Evolutionary conservation across 73 alveolate species (phyloP).

Genomic region (Paramecium caudatum): DNA sequence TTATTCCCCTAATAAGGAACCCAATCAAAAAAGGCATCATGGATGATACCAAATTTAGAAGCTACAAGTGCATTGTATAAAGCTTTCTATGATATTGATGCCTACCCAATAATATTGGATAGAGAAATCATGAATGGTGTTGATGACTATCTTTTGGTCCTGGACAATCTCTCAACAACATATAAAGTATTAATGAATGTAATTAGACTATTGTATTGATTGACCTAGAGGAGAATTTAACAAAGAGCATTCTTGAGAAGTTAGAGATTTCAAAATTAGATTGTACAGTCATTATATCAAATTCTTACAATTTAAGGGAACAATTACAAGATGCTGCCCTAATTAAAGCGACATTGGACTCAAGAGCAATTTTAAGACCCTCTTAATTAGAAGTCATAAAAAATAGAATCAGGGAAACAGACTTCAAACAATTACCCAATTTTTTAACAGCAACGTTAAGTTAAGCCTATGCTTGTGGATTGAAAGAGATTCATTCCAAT

Average conservation of each 20-base stretch:
- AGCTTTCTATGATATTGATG: slow-evolving; percentile 81
- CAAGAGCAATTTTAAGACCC: slow-evolving; percentile 39
- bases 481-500: not conserved
- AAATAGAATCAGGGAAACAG: not conserved
- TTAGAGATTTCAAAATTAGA: not conserved
- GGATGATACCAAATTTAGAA: slow-evolving; percentile 82
- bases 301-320: not conserved
- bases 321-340: slow-evolving; percentile 62
- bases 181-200: slow-evolving; percentile 77
- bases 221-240: slow-evolving; percentile 9
- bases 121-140: slow-evolving; percentile 64
- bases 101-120: slow-evolving; percentile 84
- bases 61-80: slow-evolving; percentile 79
- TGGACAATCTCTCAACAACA: slow-evolving; percentile 78
- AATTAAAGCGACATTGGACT: not conserved
- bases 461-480: slow-evolving; percentile 1
- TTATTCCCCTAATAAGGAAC: not conserved
- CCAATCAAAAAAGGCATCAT: not conserved
- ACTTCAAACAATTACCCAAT: slow-evolving; percentile 1
- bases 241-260: not conserved
- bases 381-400: not conserved
- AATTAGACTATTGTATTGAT: slow-evolving; percentile 63
- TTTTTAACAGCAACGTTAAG: slow-evolving; percentile 24
- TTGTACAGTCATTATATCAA: not conserved
- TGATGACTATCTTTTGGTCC: slow-evolving; percentile 73